Evolutionary conservation across 108 stramenopile species (phyloP).

Genomic region (Discostella stelligeroides): DNA sequence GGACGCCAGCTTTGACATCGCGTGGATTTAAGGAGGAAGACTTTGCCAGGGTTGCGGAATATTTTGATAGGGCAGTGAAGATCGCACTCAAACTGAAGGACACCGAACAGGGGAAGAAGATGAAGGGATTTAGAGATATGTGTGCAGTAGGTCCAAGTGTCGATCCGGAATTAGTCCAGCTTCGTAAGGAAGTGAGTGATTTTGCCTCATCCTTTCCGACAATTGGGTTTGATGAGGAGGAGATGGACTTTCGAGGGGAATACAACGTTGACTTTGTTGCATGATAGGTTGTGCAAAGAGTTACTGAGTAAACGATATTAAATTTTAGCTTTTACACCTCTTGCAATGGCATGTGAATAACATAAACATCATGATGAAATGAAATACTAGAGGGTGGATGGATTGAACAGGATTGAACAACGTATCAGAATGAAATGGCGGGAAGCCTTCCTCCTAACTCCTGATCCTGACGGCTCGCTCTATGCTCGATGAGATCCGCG

Average conservation of each 20-base stretch:
- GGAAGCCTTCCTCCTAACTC: too few relatives aligned
- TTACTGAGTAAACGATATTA: too few relatives aligned
- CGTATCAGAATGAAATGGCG: too few relatives aligned
- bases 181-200: slow-evolving; percentile 89
- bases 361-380: too few relatives aligned
- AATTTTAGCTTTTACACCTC: too few relatives aligned
- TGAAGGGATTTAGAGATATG: slow-evolving; percentile 92
- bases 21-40: slow-evolving; percentile 98
- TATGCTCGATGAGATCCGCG: too few relatives aligned
- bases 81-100: slow-evolving; percentile 89
- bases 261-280: slow-evolving; percentile 89
- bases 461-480: too few relatives aligned
- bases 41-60: slow-evolving; percentile 94
- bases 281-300: too few relatives aligned
- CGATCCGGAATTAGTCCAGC: slow-evolving; percentile 79
- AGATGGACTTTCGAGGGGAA: slow-evolving; percentile 83
- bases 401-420: too few relatives aligned
- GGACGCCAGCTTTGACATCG: slow-evolving; percentile 97
- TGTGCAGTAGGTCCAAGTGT: slow-evolving; percentile 91
- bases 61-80: slow-evolving; percentile 94
- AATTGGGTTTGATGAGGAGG: slow-evolving; percentile 92
- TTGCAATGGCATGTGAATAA: too few relatives aligned
- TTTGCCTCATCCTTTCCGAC: slow-evolving; percentile 96
- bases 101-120: slow-evolving; percentile 83
- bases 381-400: too few relatives aligned